phyloP scores from a whole-genome alignment of 345 rosid species.

The Microthlaspi erraticum region DNA sequence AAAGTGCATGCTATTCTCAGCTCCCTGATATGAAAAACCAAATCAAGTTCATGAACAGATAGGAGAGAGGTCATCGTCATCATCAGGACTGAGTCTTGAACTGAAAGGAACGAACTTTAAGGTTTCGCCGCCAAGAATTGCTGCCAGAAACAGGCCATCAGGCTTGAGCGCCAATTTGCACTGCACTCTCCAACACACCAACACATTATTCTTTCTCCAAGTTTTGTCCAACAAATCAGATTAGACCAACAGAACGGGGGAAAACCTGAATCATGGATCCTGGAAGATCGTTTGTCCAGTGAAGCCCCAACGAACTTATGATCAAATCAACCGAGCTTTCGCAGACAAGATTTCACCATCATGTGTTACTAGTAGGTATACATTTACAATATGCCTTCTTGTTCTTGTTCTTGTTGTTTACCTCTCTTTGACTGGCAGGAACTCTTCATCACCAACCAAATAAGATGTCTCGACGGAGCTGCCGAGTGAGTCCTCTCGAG shows the following conservation, averaged over 20 bases:
- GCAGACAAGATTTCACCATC: conserved; percentile 28
- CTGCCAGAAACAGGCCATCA: conserved; percentile 96
- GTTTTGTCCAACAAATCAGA: too few relatives aligned
- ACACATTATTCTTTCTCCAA: too few relatives aligned
- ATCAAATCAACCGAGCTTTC: conserved; percentile 90
- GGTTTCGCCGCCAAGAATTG: conserved; percentile 99
- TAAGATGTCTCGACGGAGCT: conserved; percentile 62
- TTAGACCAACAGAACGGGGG: background rate
- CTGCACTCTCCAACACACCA: conserved; percentile 56
- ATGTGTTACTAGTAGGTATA: background rate
- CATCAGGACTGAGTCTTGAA: background rate
- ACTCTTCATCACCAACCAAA: conserved; percentile 93
- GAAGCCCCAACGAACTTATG: conserved; percentile 92
- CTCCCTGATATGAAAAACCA: conserved; percentile 53
- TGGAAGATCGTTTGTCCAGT: conserved; percentile 99
- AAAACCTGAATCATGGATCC: conserved; percentile 96
- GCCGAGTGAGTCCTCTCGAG: conserved; percentile 44
- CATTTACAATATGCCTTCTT: too few relatives aligned
- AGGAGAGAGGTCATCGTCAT: background rate
- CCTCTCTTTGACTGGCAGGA: conserved; percentile 88
- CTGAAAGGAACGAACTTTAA: conserved; percentile 62
- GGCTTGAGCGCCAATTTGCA: conserved; percentile 94
- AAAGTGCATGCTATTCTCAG: conserved; percentile 95
- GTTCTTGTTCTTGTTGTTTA: conserved; percentile 22
- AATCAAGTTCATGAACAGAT: background rate